phyloP scores from a whole-genome alignment of 441 rosid genomes.

The California macrophylla region DNA sequence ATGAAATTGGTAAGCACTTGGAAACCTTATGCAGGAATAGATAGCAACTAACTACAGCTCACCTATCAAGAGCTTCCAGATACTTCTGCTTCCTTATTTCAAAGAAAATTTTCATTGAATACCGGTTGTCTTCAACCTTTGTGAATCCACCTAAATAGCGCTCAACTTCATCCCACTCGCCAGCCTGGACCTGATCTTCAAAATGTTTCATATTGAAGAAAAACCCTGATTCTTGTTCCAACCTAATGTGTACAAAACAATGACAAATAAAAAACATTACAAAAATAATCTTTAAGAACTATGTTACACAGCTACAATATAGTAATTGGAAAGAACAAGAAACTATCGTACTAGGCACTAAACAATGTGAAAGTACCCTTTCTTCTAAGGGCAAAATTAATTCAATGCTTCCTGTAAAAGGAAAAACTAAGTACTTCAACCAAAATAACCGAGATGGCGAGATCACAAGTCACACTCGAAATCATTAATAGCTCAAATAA shows the following conservation, averaged over 20 bases:
- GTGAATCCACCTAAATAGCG: conserved; percentile 73
- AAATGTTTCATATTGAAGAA: conserved; percentile 64
- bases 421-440: neutral
- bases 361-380: neutral
- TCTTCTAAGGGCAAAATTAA: neutral
- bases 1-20: neutral
- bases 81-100: conserved; percentile 80
- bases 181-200: conserved; percentile 74
- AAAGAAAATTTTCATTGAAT: conserved; percentile 82
- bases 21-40: neutral
- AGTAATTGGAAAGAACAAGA: neutral
- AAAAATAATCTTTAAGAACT: neutral
- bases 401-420: neutral
- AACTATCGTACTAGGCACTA: neutral
- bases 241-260: conserved; percentile 24
- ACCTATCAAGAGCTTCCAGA: conserved; percentile 75
- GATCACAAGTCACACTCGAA: neutral
- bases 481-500: neutral
- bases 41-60: conserved; percentile 16
- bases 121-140: conserved; percentile 68
- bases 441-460: neutral
- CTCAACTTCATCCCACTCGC: conserved; percentile 85
- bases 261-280: neutral
- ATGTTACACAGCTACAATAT: neutral
- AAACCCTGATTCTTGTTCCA: conserved; percentile 81